Base-by-base conservation (phyloP, 768 basidiomycete species). In the Filobasidium wieringae region DNA sequence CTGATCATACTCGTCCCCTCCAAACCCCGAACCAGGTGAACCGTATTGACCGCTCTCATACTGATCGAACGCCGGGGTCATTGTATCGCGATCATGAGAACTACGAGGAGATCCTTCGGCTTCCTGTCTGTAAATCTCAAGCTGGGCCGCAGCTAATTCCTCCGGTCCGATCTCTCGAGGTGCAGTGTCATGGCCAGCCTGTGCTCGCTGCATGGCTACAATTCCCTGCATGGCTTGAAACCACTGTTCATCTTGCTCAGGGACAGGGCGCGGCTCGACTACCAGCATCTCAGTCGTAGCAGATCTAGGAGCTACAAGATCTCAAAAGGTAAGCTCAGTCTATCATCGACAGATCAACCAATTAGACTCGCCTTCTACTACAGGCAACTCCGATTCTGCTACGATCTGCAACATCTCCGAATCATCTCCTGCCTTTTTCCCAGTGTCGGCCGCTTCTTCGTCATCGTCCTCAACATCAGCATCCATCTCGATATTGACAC, bases 391-490 rank as follows among this genome's bases (percentile, higher is more conserved):
- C n/a, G n/a, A n/a, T n/a, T n/a, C n/a, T n/a, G n/a, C n/a, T n/a
- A n/a, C n/a, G n/a, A n/a, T n/a, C n/a, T n/a, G n/a, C n/a, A n/a
- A n/a, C n/a, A n/a, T n/a, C n/a, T n/a, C n/a, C n/a, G n/a, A n/a
- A n/a, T n/a, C n/a, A n/a, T n/a, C n/a, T n/a, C n/a, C n/a, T n/a
- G n/a, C n/a, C n/a, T n/a, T n/a, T n/a, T n/a, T n/a, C n/a, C n/a
- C n/a, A n/a, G n/a, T n/a, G n/a, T n/a, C n/a, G n/a, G n/a, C n/a
- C n/a, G n/a, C n/a, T 1, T 54, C 33, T 14, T 55, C 58, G 17
- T 53, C 51, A 12, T 59, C 50, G 17, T 59, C 53, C n/a, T 40
- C 52, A 5, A 27, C 52, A n/a, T 24, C 31, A 31, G 40, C 33
- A 2, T 31, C 17, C 9, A 11, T 11, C 11, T 34, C 39, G 2